A percentile compares a stretch with the other conserved stretches of the same genome.
Evolutionary conservation across 345 rosid genomes (phyloP).

Genomic region (Sapria himalayana): DNA sequence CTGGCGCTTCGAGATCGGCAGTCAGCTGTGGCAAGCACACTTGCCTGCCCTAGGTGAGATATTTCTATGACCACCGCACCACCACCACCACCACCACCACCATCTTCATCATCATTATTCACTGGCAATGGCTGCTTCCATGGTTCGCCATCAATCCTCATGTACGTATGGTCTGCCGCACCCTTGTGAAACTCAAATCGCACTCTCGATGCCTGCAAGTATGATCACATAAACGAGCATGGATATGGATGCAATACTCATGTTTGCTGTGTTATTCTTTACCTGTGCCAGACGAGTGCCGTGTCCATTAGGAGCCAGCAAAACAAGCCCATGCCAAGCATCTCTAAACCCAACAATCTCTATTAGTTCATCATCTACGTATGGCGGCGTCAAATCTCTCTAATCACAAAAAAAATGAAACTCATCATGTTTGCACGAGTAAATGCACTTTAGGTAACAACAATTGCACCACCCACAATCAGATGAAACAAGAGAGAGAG

Average conservation of each 20-base stretch:
- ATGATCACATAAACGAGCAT: no score
- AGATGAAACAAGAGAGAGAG: neutral
- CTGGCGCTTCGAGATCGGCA: constrained; percentile 35
- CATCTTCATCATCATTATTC: constrained; percentile 46
- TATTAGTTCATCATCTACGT: constrained; percentile 62
- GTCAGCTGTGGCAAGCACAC: constrained; percentile 61
- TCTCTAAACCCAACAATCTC: constrained; percentile 86
- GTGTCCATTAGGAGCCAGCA: constrained; percentile 67
- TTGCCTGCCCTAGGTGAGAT: constrained; percentile 73
- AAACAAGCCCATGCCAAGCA: constrained; percentile 91
- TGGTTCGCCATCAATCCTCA: constrained; percentile 87
- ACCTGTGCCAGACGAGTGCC: constrained; percentile 93
- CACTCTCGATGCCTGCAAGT: constrained; percentile 60
- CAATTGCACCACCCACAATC: neutral
- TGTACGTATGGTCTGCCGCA: constrained; percentile 44
- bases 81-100: no score
- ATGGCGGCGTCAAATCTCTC: constrained; percentile 63
- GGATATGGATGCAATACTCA: no score
- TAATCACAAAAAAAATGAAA: constrained; percentile 9
- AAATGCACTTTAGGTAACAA: neutral
- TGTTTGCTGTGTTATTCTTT: no score
- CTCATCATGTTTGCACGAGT: constrained; percentile 1
- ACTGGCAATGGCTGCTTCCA: constrained; percentile 74
- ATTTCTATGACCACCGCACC: constrained; percentile 67
- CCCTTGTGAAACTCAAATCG: constrained; percentile 64